Conservation (phyloP, 2,329 filamentous ascomycete genomes). For the Rhinocladiella similis region DNA sequence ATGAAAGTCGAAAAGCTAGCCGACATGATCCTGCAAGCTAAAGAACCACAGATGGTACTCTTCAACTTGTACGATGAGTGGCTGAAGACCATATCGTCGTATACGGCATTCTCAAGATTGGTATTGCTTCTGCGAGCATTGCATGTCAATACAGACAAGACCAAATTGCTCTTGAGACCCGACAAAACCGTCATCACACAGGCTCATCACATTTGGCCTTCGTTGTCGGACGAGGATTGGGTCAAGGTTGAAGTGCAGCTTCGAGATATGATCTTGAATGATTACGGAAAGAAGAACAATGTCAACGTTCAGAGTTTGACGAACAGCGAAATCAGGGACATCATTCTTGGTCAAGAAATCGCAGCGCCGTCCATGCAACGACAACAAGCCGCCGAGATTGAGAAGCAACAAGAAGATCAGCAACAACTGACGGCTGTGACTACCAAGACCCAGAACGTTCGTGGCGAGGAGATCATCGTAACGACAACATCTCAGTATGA, state of each 20-base stretch:
- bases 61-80: conserved; percentile 99
- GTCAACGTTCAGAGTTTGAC: conserved; percentile 97
- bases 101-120: conserved; percentile 95
- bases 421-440: conserved; percentile 95
- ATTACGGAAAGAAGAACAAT: conserved; percentile 99
- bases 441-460: conserved; percentile 96
- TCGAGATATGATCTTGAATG: conserved; percentile 92
- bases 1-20: conserved; percentile 99
- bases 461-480: conserved; percentile 96
- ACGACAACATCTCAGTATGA: conserved; percentile 98
- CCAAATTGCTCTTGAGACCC: conserved; percentile 88
- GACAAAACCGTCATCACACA: conserved; percentile 99
- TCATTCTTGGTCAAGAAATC: conserved; percentile 99
- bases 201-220: conserved; percentile 98
- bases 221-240: conserved; percentile 93
- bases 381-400: conserved; percentile 96
- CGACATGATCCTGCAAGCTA: conserved; percentile 97
- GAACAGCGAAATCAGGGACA: conserved; percentile 94
- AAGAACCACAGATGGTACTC: conserved; percentile 98
- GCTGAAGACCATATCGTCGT: conserved; percentile 97
- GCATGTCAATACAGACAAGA: conserved; percentile 98
- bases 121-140: conserved; percentile 90
- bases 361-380: conserved; percentile 96
- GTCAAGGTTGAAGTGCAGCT: conserved; percentile 98
- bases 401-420: conserved; percentile 97